Conservation (phyloP, 2,329 filamentous ascomycete species). For the Fonsecaea nubica region DNA sequence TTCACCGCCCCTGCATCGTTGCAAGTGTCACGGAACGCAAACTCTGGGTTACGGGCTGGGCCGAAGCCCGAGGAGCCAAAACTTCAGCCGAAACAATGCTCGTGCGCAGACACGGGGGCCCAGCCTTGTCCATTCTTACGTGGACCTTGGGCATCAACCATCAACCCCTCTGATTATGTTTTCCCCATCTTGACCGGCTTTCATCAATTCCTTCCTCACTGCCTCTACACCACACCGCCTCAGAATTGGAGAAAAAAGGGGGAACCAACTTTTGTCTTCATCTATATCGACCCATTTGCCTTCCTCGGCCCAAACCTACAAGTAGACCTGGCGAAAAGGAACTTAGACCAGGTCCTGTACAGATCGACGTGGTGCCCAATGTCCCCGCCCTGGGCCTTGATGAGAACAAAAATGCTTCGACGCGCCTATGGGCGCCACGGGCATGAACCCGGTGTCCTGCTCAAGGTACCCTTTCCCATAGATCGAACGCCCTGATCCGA, state of each 20-base stretch:
- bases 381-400: background rate
- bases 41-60: slow-evolving; percentile 11
- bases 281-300: slow-evolving; percentile 29
- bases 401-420: slow-evolving; percentile 5
- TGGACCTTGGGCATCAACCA: background rate
- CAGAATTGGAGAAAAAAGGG: background rate
- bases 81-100: slow-evolving; percentile 16
- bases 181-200: too few relatives aligned
- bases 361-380: slow-evolving; percentile 17
- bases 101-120: background rate
- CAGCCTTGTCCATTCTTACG: slow-evolving; percentile 6
- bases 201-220: too few relatives aligned
- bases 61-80: slow-evolving; percentile 13
- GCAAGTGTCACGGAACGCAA: background rate
- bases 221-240: background rate
- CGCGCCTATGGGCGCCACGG: background rate
- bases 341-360: slow-evolving; percentile 24
- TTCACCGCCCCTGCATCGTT: background rate
- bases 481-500: slow-evolving; percentile 26
- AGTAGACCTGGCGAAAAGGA: slow-evolving; percentile 8
- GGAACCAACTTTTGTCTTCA: slow-evolving; percentile 26
- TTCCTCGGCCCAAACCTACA: slow-evolving; percentile 13
- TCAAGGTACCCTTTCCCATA: slow-evolving; percentile 14
- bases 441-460: background rate
- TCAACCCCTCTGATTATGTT: too few relatives aligned